phyloP scores from a whole-genome alignment of 1,139 yeast genomes.

The Meyerozyma athensensis region DNA sequence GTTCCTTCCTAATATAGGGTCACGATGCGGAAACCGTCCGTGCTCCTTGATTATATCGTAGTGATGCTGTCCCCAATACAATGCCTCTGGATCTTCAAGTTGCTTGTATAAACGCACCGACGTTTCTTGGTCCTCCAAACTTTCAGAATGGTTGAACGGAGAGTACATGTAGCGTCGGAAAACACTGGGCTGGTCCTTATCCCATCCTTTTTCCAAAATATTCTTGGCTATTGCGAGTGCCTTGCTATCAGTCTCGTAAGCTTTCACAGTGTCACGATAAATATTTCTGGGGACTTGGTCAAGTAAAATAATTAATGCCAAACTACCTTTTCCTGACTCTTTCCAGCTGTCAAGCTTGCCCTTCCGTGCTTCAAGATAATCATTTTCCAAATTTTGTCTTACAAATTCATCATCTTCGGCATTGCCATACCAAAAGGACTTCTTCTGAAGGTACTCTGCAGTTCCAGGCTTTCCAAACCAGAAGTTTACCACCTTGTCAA shows the following conservation, averaged over 20 bases:
- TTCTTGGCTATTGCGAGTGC: not conserved
- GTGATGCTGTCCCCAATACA: not conserved
- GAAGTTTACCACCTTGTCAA: not conserved
- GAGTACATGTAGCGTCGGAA: not conserved
- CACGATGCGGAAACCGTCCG: not conserved
- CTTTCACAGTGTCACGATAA: not conserved
- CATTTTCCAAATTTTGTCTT: not conserved
- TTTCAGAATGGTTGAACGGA: not conserved
- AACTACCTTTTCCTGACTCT: not conserved
- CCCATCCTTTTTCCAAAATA: not conserved
- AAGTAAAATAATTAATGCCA: not conserved
- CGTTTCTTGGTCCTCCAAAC: not conserved
- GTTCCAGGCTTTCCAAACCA: not conserved
- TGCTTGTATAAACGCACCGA: not conserved
- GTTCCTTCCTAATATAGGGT: not conserved
- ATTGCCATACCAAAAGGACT: not conserved
- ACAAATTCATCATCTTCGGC: not conserved
- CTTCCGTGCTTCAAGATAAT: not conserved
- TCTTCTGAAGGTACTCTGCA: not conserved
- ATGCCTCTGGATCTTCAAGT: not conserved
- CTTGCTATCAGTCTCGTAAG: not conserved
- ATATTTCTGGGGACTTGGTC: not conserved
- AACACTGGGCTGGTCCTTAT: not conserved
- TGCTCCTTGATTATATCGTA: not conserved
- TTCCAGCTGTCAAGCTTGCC: not conserved